Evolutionary conservation across 768 basidiomycete genomes (phyloP), one percentile per base, ranked within the genome.

Genomic region (Tulasnella sp.): DNA sequence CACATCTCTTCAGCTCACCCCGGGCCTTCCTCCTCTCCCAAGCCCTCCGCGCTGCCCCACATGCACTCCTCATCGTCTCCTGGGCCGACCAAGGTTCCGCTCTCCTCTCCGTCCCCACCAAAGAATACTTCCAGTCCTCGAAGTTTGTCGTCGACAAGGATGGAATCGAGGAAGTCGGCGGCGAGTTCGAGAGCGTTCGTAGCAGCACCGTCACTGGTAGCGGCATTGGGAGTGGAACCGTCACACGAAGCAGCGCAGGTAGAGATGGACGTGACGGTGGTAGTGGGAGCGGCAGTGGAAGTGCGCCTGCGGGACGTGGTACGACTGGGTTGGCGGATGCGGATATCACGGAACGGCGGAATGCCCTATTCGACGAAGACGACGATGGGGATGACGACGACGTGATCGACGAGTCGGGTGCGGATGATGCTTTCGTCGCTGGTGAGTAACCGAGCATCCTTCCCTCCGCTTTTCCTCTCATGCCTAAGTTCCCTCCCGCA

Each of bases 61-160:
- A 90, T 63, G 81, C 86, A 0, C 73, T 91, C 0, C 80, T 90
- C n/a, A 76, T 91, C 23, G 85, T 82, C 2, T 74, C 89, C 63
- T 89, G 87, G 77, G 86, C 86, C 5, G 72, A 74, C 21, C 83
- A 86, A 46, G 87, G 87, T 9, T 84, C 83, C 1, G 88, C 87
- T 0, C 81, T 86, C 3, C 75, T 90, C 53, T 86, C 84, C 14
- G 68, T 90, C 6, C 88, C 87, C 0, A 89, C 87, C 0, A 77
- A 77, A 62, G 88, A 91, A 63, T 91, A 90, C 67, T 86, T 88
- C 66, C 88, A 91, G 62, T 82, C 81, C 62, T 86, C 85, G 0
- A 81, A 83, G 1, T 90, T 87, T 86, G 78, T 83, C 2, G 81
- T 81, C 21, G 62, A 61, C 31, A 14, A 55, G 9, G n/a, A n/a